Evolutionary conservation across 176 grass and related monocot species (phyloP), one percentile per base, ranked within the genome.

Genomic region (Eragrostis nindensis): DNA sequence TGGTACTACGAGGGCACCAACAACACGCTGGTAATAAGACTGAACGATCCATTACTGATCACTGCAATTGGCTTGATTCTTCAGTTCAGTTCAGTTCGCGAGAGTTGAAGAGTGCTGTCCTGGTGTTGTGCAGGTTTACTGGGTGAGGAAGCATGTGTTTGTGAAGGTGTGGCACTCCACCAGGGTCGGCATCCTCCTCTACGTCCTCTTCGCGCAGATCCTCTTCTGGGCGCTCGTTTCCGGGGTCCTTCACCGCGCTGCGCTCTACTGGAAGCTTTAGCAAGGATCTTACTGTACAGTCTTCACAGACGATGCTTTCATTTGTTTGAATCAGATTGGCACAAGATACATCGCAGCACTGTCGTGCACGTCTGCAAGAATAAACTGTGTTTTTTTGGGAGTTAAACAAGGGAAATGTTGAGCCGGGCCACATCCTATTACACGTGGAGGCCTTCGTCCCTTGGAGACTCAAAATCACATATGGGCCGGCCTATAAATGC

Each of bases 221-320:
- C 65, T 98, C 83, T 85, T 98, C 68, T 98, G 92, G 95, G 88
- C 87, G 2, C 27, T 98, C n/a, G 17, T 92, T 19, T 84, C 95
- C 29, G 95, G 95, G 11, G 4, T 94, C 62, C 61, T 98, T 48
- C 95, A 94, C 73, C 73, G 92, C 2, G 24, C 81, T 27, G 78
- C 87, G 8, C 43, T 98, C 24, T 98, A 98, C 62, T 98, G 95
- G 95, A 98, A 98, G 71, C 90, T 98, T 4, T 98, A 90, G 70
- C 64, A 0, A 39, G 24, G 26, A 39, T 7, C 6, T 7, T 27
- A 14, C 16, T 10, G 17, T 39, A 1, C 36, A 13, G 42, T 6
- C 2, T 1, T 55, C 18, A 55, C 52, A 14, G 6, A 56, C 8
- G 40, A 21, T 61, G 40, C 2, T 61, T 11, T 7, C 9, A 3